Base-by-base conservation (phyloP, 495 filamentous ascomycete genomes). In the Acidomyces sp. region DNA sequence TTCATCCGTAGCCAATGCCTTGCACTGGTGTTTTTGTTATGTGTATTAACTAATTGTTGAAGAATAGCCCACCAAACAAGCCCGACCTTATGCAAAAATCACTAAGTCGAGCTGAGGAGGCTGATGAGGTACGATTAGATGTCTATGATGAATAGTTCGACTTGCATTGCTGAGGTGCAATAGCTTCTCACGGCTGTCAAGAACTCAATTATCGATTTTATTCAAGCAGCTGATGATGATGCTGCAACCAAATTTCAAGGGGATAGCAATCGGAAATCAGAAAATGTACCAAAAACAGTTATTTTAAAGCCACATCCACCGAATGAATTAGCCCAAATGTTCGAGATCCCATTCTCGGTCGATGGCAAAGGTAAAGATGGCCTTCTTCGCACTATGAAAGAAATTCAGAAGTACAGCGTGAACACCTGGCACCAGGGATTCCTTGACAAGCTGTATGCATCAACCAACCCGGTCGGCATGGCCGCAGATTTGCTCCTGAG, bases 391-490 rank as follows among this genome's bases (percentile, higher is more conserved):
- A 61, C 72, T 2, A 66, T 88, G 20, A 61, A 73, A 45, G 69
- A 75, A 49, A 65, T 92, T 23, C 66, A 94, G 37, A 66, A 71
- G 37, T 83, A 90, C 63, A 81, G 75, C 34, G 88, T 94, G 52
- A 96, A 96, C 60, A 95, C 88, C 23, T 96, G 88, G 87, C 80
- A 88, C 58, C 84, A 87, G 54, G 90, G 87, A 6, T 94, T 97
- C 62, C 60, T 95, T 56, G 84, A 93, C 60, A 93, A 93, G 64
- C 65, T 93, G 23, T 95, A 93, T 59, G 23, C 38, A 17, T 30
- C 22, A 10, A 41, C 18, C n/a, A 38, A 40, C 19, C 46, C 77
- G 70, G 68, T 84, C 16, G 87, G 87, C 12, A 66, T 94, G 0
- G 72, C 76, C 13, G 79, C 84, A 2, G 87, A 97, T 50, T 69